Evolutionary conservation across 192 early-diverging fungal genomes (phyloP).

Genomic region (Mortierella antarctica): DNA sequence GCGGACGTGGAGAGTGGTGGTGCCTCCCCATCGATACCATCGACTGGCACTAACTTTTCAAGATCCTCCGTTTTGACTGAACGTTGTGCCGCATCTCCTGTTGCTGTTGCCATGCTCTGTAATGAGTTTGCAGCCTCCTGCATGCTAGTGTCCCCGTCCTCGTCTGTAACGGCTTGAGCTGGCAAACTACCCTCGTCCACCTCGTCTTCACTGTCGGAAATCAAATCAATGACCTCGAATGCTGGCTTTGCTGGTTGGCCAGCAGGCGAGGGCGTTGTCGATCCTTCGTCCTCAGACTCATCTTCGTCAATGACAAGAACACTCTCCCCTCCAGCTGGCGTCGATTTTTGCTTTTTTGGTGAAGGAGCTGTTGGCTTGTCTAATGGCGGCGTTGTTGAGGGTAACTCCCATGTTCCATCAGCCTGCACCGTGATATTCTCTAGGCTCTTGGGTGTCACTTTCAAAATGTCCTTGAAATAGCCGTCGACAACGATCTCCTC

Average conservation of each 20-base stretch:
- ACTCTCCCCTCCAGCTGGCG: background rate
- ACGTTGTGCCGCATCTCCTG: conserved; percentile 1
- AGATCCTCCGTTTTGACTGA: conserved; percentile 44
- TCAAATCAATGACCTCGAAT: conserved; percentile 73
- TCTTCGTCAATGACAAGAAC: conserved; percentile 51
- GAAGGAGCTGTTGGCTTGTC: conserved; percentile 6
- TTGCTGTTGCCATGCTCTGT: conserved; percentile 32
- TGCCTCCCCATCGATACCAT: background rate
- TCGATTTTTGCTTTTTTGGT: conserved; percentile 24
- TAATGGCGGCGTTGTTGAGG: conserved; percentile 20
- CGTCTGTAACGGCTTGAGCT: background rate
- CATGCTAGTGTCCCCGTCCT: conserved; percentile 29
- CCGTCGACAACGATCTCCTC: conserved; percentile 78
- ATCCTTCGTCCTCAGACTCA: conserved; percentile 40
- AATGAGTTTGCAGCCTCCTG: conserved; percentile 28
- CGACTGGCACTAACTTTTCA: conserved; percentile 20
- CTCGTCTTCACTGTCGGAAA: conserved; percentile 63
- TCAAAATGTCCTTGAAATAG: conserved; percentile 58
- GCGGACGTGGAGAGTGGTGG: background rate
- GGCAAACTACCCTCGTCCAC: conserved; percentile 10
- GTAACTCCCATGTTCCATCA: conserved; percentile 54
- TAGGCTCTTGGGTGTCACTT: conserved; percentile 37
- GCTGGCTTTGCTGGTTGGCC: conserved; percentile 49
- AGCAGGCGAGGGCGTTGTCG: background rate
- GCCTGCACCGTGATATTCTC: conserved; percentile 59